Evolutionary conservation across 352 stramenopile genomes (phyloP), one percentile per base, ranked within the genome.

Genomic region (Aphanomyces invadans): DNA sequence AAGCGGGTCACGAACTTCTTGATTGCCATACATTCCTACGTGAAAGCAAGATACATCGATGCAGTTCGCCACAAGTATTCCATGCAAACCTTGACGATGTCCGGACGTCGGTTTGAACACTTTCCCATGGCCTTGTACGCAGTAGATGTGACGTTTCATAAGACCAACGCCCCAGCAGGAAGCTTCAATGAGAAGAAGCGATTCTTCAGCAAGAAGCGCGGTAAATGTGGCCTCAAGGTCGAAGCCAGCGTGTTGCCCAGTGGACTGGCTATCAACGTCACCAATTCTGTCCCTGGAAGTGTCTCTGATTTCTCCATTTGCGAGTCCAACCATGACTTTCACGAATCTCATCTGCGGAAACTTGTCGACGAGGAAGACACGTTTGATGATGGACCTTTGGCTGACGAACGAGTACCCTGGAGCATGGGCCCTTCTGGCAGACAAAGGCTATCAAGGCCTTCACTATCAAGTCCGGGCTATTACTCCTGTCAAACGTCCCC

Each of bases 211-310:
- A 62, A 39, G 15, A 71, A 71, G 38, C 63, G 70, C 26, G 15
- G 63, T 1, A 45, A 71, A 0, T 55, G 73, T 25, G 63, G 68
- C 12, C 56, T 70, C n/a, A 71, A 71, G 53, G 59, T 71, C 2
- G 68, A 71, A 32, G 63, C 70, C 2, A 70, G 62, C 0, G 67
- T 71, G 0, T 45, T 76, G 2, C 62, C 68, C 1, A 72, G 38
- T 23, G 59, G 68, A 9, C 49, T 62, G 0, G 63, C 68, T 0
- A 61, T 73, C 19, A 70, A 76, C 39, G 72, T 64, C 21, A 64
- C 52, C 11, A 33, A 12, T 11, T 1, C 51, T 19, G 48, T 62
- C 1, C 63, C 52, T 57, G 52, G 52, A 26, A 51, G 31, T 1
- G 19, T 25, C 4, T 48, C 63, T 4, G 42, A 64, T 38, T 49